Evolutionary conservation across 495 filamentous ascomycete species (phyloP), one percentile per base, ranked within the genome.

Genomic region (Penicillium samsonianum): DNA sequence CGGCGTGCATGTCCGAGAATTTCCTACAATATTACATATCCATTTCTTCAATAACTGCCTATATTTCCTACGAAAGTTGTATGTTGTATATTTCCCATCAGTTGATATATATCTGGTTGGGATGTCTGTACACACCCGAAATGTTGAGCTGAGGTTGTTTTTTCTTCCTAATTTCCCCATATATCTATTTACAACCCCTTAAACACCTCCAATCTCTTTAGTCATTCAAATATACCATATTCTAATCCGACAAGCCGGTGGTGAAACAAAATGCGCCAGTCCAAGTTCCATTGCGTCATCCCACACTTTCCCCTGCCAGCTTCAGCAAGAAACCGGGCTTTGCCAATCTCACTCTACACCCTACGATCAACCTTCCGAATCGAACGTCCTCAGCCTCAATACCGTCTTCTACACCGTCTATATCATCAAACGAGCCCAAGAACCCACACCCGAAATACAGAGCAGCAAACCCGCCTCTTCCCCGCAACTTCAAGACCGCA

Each of bases 241-340:
- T 5, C 19, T 1, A 50, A n/a, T 2, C 11, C 17, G 20, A 30
- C 16, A 40, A 20, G 11, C 43, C 14, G 6, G 31, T 50, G 25
- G 50, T 33, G 38, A 55, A n/a, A 44, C 40, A 38, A 23, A 5
- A 65, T 63, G 63, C 63, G 53, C 50, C 37, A 40, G 26, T 45
- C 54, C 26, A 58, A 50, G 28, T 60, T 64, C 42, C 69, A 76
- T 76, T 76, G 73, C 73, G 73, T 76, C 73, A 76, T 76, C 71
- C 64, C 69, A 65, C 63, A 57, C 59, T 43, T 65, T 55, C 54
- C 60, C 33, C 59, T 48, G 45, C 44, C 40, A 58, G 53, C 61
- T 61, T 43, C 43, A 55, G 59, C 63, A 56, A 55, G 23, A n/a
- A 56, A 52, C 12, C 40, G 16, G 35, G 11, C 26, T 31, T 40